phyloP scores from a whole-genome alignment of 2,329 filamentous ascomycete species.

The Sphaerulina musiva region DNA sequence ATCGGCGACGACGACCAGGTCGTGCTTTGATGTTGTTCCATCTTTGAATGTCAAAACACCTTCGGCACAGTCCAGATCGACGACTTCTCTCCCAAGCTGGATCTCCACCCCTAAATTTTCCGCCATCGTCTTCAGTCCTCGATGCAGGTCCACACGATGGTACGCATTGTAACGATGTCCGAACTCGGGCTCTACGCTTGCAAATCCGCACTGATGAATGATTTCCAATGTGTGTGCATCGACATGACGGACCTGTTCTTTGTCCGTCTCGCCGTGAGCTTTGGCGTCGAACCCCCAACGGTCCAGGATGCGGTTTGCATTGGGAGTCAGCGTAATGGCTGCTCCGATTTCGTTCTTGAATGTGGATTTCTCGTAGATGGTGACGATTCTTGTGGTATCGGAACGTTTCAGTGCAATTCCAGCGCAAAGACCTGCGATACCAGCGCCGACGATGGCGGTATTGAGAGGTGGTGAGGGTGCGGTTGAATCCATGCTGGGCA shows the following conservation, averaged over 20 bases:
- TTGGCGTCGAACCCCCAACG: slow-evolving; percentile 34
- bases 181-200: slow-evolving; percentile 7
- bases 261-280: slow-evolving; percentile 17
- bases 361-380: slow-evolving; percentile 23
- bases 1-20: slow-evolving; percentile 23
- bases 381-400: slow-evolving; percentile 15
- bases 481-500: neutral
- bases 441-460: slow-evolving; percentile 22
- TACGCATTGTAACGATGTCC: slow-evolving; percentile 19
- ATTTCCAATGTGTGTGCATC: slow-evolving; percentile 9
- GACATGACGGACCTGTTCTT: slow-evolving; percentile 3
- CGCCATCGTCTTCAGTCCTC: slow-evolving; percentile 13
- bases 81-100: slow-evolving; percentile 13
- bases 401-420: slow-evolving; percentile 18
- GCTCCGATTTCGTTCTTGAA: slow-evolving; percentile 41
- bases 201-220: slow-evolving; percentile 6
- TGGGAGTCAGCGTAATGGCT: slow-evolving; percentile 38
- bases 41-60: slow-evolving; percentile 14
- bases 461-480: slow-evolving; percentile 8
- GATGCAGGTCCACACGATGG: slow-evolving; percentile 23
- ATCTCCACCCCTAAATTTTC: slow-evolving; percentile 11
- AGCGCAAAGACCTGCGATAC: slow-evolving; percentile 25
- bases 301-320: slow-evolving; percentile 33
- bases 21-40: slow-evolving; percentile 10
- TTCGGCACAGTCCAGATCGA: slow-evolving; percentile 14